Conservation (phyloP, 805 yeast species). For the Priceomyces melissophilus region DNA sequence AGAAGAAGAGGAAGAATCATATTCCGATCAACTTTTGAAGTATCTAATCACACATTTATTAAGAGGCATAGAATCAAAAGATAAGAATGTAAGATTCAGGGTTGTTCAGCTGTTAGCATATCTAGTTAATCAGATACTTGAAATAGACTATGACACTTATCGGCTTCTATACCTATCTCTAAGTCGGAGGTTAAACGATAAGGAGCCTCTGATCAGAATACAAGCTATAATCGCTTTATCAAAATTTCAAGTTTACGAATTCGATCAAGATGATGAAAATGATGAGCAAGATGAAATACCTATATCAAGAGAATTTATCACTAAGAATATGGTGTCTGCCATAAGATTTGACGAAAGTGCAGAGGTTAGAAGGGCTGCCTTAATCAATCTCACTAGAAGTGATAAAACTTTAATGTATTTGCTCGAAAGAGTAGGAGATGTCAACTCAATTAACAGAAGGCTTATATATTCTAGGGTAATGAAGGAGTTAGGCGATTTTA, state of each 20-base stretch:
- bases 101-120: slow-evolving; percentile 73
- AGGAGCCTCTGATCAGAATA: slow-evolving; percentile 74
- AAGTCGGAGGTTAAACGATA: slow-evolving; percentile 63
- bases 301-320: slow-evolving; percentile 7
- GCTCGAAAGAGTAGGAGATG: slow-evolving; percentile 81
- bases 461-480: slow-evolving; percentile 66
- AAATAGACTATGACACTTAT: slow-evolving; percentile 69
- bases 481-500: slow-evolving; percentile 62
- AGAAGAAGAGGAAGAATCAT: slow-evolving; percentile 34
- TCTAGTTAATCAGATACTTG: slow-evolving; percentile 67
- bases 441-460: slow-evolving; percentile 66
- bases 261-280: slow-evolving; percentile 27
- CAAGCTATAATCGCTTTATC: slow-evolving; percentile 81
- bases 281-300: slow-evolving; percentile 32
- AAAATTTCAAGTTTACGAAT: slow-evolving; percentile 56
- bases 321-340: slow-evolving; percentile 35
- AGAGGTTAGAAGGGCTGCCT: slow-evolving; percentile 84
- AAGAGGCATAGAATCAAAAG: slow-evolving; percentile 75
- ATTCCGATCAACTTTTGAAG: slow-evolving; percentile 54
- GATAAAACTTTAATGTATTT: slow-evolving; percentile 52
- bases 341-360: slow-evolving; percentile 78
- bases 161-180: slow-evolving; percentile 59
- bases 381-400: slow-evolving; percentile 63
- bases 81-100: slow-evolving; percentile 74
- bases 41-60: slow-evolving; percentile 61